Conservation (phyloP, 495 filamentous ascomycete species). For the Penicillium turbatum region DNA sequence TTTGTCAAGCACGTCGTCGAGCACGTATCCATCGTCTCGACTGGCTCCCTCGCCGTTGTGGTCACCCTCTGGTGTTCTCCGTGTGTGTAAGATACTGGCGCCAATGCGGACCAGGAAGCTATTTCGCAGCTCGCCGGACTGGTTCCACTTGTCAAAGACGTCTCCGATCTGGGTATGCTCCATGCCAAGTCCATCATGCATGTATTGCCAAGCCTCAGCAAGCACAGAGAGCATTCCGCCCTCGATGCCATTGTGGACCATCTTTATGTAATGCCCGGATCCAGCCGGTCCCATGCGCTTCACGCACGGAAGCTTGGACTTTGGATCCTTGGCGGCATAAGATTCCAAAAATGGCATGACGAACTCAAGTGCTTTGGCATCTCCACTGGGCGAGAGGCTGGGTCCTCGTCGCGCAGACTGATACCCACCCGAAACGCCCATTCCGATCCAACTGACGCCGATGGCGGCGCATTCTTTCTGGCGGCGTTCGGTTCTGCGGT, state of each 20-base stretch:
- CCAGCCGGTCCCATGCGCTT: conserved; percentile 58
- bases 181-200: conserved; percentile 57
- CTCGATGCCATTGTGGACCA: conserved; percentile 76
- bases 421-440: conserved; percentile 67
- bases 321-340: conserved; percentile 56
- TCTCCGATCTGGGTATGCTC: conserved; percentile 58
- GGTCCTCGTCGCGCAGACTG: conserved; percentile 63
- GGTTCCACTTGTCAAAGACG: conserved; percentile 59
- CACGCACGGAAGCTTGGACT: conserved; percentile 58
- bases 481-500: conserved; percentile 59
- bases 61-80: conserved; percentile 40
- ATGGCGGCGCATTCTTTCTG: conserved; percentile 52
- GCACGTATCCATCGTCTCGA: conserved; percentile 42
- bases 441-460: conserved; percentile 61
- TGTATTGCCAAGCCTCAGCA: conserved; percentile 63
- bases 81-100: conserved; percentile 53
- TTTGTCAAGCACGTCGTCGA: conserved; percentile 67
- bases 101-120: conserved; percentile 64
- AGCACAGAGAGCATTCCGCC: conserved; percentile 62
- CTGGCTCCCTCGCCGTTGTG: conserved; percentile 36
- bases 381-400: conserved; percentile 62
- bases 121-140: conserved; percentile 51
- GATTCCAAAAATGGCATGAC: conserved; percentile 60
- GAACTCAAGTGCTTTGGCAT: conserved; percentile 51
- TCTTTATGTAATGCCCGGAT: conserved; percentile 70